Percentiles rank a stretch among this genome's conserved stretches.
phyloP scores from a whole-genome alignment of 2,329 filamentous ascomycete genomes.

The Verticillium isaacii region DNA sequence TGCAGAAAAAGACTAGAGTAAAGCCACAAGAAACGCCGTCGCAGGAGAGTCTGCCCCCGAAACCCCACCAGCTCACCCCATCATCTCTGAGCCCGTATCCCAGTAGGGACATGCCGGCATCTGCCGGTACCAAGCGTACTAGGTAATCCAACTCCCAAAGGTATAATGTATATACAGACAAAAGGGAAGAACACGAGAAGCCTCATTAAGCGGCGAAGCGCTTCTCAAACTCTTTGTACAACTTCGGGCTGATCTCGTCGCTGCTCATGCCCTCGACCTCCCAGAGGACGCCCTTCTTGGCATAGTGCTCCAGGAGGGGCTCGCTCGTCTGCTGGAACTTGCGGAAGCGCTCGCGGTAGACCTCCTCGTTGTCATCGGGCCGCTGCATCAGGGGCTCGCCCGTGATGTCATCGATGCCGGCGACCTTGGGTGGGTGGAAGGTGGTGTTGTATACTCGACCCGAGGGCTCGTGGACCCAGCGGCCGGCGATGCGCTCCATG shows the following conservation, averaged over 20 bases:
- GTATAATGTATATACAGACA: background rate
- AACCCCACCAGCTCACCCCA: background rate
- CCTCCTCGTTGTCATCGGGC: conserved; percentile 79
- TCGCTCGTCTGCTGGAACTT: conserved; percentile 86
- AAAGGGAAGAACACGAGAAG: background rate
- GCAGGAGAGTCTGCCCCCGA: background rate
- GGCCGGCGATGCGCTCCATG: conserved; percentile 80
- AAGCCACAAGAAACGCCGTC: background rate
- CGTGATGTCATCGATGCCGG: conserved; percentile 83
- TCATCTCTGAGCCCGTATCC: background rate
- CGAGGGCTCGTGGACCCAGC: conserved; percentile 86
- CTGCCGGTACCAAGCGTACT: background rate
- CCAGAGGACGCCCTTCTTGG: conserved; percentile 75
- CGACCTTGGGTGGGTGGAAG: conserved; percentile 79
- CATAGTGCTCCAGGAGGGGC: conserved; percentile 85
- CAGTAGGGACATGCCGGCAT: background rate
- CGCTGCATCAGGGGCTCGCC: conserved; percentile 81
- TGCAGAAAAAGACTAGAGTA: background rate
- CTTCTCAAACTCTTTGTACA: conserved; percentile 76
- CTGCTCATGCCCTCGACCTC: conserved; percentile 85
- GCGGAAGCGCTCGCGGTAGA: conserved; percentile 74
- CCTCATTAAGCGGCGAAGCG: conserved; percentile 50
- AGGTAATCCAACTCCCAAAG: background rate
- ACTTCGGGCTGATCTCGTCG: conserved; percentile 90
- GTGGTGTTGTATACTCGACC: conserved; percentile 93